Base-by-base conservation (phyloP, 352 stramenopile species). In the Phytopythium kandeliae region DNA sequence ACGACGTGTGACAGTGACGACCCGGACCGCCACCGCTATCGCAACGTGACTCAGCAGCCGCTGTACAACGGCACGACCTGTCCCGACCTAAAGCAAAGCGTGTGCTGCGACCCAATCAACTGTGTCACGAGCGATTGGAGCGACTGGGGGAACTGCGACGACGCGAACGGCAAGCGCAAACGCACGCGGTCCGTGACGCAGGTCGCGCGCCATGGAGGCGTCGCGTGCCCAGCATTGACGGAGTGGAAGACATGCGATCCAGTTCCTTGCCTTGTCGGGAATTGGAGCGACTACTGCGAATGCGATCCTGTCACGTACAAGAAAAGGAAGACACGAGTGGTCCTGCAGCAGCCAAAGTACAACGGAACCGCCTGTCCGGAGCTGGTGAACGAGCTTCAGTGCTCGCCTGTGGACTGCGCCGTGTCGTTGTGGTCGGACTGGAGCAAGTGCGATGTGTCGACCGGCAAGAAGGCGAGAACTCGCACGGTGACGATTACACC, bases 1-100 rank as follows among this genome's bases (percentile, higher is more conserved):
- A 79, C 58, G 1, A 67, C 59, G 13, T 89, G 78, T 31, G 71
- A 85, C 22, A 67, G 58, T n/a, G 64, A 79, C 28, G 74, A 79
- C 24, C 62, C 68, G 7, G 36, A 74, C 17, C 67, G 68, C 24
- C 59, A 74, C 24, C 62, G 69, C 6, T 65, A 45, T 11, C 67
- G 72, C 10, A 65, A 57, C 11, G 24, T 84, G 10, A 69, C 61
- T 13, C 65, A 71, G 33, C 25, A 44, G 13, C 36, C 72, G 11
- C 40, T 74, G 2, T 79, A 78, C 41, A 58, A 48, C 21, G 69
- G 73, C 13, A 54, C 45, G 0, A 8, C 44, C 8, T 85, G 71
- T 28, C 58, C 53, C 5, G 52, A 69, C 7, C 67, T 80, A 3
- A 38, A 57, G 3, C 63, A 87, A 49, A 43, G 68, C 17, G 54